Percentiles rank a stretch among this genome's conserved stretches.
Evolutionary conservation across 495 filamentous ascomycete species (phyloP).

Genomic region (Aspergillus sclerotiicarbonarius): DNA sequence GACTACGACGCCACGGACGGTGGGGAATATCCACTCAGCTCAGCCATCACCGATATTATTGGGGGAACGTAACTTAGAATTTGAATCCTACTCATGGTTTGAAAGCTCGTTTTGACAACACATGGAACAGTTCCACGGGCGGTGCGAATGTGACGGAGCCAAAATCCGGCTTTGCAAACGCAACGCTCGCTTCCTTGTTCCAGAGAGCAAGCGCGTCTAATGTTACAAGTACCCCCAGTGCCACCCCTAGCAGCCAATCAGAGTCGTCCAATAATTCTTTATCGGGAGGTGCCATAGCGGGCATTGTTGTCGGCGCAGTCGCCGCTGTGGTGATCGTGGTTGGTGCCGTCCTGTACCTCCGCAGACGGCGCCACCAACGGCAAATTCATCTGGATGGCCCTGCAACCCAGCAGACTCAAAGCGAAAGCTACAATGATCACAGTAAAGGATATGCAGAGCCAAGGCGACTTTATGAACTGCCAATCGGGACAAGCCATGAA

Average conservation of each 20-base stretch:
- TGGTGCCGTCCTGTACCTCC: too few species aligned
- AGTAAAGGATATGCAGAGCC: too few species aligned
- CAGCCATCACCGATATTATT: slow-evolving; percentile 4
- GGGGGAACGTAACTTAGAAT: slow-evolving; percentile 4
- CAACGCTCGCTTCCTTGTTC: not conserved
- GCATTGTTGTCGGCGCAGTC: not conserved
- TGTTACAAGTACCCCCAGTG: not conserved
- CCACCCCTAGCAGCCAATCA: not conserved
- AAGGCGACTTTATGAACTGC: too few species aligned
- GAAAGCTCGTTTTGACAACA: too few species aligned
- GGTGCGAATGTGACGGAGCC: not conserved
- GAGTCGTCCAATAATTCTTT: not conserved
- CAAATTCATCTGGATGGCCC: too few species aligned
- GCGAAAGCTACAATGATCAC: too few species aligned
- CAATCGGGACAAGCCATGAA: too few species aligned
- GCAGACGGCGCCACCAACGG: too few species aligned
- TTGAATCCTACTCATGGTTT: not conserved
- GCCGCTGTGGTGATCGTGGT: too few species aligned
- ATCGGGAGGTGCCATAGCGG: not conserved
- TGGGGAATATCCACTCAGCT: not conserved
- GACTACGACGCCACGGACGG: slow-evolving; percentile 6
- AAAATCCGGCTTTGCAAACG: not conserved
- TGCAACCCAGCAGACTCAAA: too few species aligned
- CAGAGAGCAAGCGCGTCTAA: not conserved
- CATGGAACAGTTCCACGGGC: not conserved